Evolutionary conservation across 2,329 filamentous ascomycete species (phyloP), one percentile per base, ranked within the genome.

Genomic region (Xylaria sp.): DNA sequence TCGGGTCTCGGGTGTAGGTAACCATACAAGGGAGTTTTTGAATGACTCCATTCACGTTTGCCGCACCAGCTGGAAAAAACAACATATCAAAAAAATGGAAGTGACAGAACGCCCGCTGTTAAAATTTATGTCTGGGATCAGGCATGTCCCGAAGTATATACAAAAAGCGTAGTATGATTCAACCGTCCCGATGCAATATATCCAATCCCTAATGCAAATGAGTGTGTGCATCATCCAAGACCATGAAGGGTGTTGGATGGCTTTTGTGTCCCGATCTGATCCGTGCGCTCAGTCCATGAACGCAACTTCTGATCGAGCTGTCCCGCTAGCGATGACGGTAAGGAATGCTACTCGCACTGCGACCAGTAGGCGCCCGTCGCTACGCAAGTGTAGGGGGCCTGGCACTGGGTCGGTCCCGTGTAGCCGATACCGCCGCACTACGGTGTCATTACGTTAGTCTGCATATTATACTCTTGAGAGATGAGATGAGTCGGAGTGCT

Each of bases 371-470:
- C 30, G 47, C 67, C 58, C 9, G 47, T 55, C 19, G 17, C 48
- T 5, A 68, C 63, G 34, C 71, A 73, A 4, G n/a, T 64, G 45
- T 69, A 73, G 21, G 71, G 71, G 11, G 69, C 61, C 48, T 64
- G 30, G 54, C 71, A 73, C 8, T 54, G 3, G 11, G 71, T 71
- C 2, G 71, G 69, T 0, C 71, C 71, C 17, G 69, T 71, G 57
- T 71, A 73, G 30, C 67, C 71, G 6, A 51, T 36, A 11, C 71
- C 71, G 36, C 71, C 71, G 61, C 71, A 72, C 70, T 73, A 34
- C 32, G 8, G 50, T 47, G 5, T 50, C 50, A n/a, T 51, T 47
- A 19, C 1, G 58, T 65, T 34, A 65, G 61, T 30, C 32, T 61
- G 5, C 1, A 30, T 32, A 24, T 47, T 7, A 30, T 61, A 4